Base-by-base conservation (phyloP, 805 yeast species). In the Candida alai region DNA sequence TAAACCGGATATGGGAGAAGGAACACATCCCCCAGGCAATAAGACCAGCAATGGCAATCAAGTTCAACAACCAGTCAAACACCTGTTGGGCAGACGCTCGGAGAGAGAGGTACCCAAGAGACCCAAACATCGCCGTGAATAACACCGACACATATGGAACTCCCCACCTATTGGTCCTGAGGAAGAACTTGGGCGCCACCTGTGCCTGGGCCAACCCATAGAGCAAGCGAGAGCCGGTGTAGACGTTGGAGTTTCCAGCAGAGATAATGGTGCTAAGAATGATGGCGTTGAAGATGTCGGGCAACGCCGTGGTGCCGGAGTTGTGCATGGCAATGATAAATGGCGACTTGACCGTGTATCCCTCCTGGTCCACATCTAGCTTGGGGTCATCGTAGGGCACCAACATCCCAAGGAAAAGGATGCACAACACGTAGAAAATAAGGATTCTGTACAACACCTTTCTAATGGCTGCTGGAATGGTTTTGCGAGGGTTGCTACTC, bases 191-290 rank as follows among this genome's bases (percentile, higher is more conserved):
- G 44, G 93, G 90, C 10, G 90, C 87, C 51, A 76, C 77, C 5
- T 85, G 84, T 46, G 80, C 81, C 32, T 75, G 71, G 1, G 93
- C 74, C 44, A 85, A 63, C 24, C 84, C 83, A 51, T 81, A 84
- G 13, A 81, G 60, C 8, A 83, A 76, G 69, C 95, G 73, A 14
- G 93, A 76, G 17, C 84, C 83, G 54, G 79, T 77, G 60, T 82
- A 83, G 49, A 84, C 65, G 58, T 80, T 88, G 2, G 88, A 80
- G 61, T 84, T 85, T 9, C 84, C 80, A 29, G 93, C 94, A 8
- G 90, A 82, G 52, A 84, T 73, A 38, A 85, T 87, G 43, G 84
- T 82, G 24, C 83, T 59, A 51, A 87, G 58, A 44, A 87, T 81
- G 54, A 84, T 78, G 2, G 80, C 90, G 55, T 87, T 87, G 51